Base-by-base conservation (phyloP, 2,329 filamentous ascomycete genomes). In the Aspergillus vadensis region DNA sequence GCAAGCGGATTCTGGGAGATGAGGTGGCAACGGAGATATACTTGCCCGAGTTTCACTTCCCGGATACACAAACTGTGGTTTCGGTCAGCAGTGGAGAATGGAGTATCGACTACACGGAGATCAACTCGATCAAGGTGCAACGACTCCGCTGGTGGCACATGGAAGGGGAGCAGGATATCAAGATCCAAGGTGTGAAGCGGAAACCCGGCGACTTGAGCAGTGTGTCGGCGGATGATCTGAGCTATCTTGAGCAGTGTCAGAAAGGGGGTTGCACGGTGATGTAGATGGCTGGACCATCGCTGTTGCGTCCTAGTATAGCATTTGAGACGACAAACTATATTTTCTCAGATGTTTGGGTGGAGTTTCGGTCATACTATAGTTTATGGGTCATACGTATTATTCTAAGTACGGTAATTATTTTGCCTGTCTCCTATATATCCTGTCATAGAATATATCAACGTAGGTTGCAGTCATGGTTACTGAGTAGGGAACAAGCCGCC, bases 31-130 rank as follows among this genome's bases (percentile, higher is more conserved):
- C 94, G 0, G 85, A 92, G 48, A 83, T 98, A 8, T 96, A 91
- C 75, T 81, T 99, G 2, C 95, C 95, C 0, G 91, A 93, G 59
- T 97, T 91, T 71, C 95, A 99, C 77, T 99, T 96, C 74, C 93
- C 94, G 1, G 85, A 87, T 56, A 85, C 89, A 51, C 82, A 86
- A 48, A 90, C 88, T 41, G 83, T 83, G 0, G 87, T 99, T 4
- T 85, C 89, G 57, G 90, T 92, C 27, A 91, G 86, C 54, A 91
- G 90, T 0, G 96, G 96, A 6, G 95, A 94, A 72, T 99, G 93
- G 93, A 88, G 89, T 67, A 91, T 98, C 62, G 87, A 86, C 66
- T 84, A 81, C 5, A 88, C 92, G 62, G 89, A 92, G 58, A 84
- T 86, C 8, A 86, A 90, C 63, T 86, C 86, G 0, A 86, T 86